Evolutionary conservation across 1,139 yeast genomes (phyloP).

Genomic region (Candida tetrigidarum): DNA sequence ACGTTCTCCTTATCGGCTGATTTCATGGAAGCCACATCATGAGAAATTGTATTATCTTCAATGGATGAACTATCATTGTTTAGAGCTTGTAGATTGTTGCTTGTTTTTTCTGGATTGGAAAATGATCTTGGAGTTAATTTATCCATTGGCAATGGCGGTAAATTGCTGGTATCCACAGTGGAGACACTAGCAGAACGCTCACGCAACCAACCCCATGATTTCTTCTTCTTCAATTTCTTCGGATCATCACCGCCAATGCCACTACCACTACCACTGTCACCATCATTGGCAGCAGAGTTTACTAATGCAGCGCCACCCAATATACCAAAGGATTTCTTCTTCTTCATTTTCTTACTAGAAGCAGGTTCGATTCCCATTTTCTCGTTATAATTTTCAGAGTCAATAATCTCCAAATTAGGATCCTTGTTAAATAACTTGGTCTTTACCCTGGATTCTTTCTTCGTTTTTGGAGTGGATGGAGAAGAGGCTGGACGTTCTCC

Average conservation of each 20-base stretch:
- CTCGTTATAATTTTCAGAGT: constrained; percentile 17
- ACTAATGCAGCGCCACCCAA: constrained; percentile 12
- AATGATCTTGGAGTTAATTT: constrained; percentile 33
- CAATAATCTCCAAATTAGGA: constrained; percentile 19
- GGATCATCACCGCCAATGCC: constrained; percentile 18
- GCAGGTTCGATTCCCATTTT: constrained; percentile 22
- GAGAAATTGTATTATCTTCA: neutral
- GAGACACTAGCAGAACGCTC: constrained; percentile 40
- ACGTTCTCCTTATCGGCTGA: constrained; percentile 41
- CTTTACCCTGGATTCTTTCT: constrained; percentile 17
- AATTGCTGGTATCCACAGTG: constrained; percentile 25
- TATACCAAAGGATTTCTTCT: constrained; percentile 31
- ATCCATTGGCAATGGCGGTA: constrained; percentile 26
- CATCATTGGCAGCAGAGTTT: constrained; percentile 1
- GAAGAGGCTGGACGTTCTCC: constrained; percentile 4
- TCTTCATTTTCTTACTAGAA: constrained; percentile 17
- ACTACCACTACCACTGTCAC: no score
- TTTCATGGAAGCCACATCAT: constrained; percentile 10
- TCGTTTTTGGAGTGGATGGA: constrained; percentile 5
- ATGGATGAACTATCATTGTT: neutral
- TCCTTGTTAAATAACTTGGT: constrained; percentile 18
- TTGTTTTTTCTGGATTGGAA: constrained; percentile 34
- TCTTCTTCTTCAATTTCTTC: constrained; percentile 37
- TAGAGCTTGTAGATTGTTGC: neutral
- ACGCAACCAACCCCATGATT: constrained; percentile 47